Evolutionary conservation across 495 filamentous ascomycete species (phyloP).

Genomic region (Podospora tetraspora): DNA sequence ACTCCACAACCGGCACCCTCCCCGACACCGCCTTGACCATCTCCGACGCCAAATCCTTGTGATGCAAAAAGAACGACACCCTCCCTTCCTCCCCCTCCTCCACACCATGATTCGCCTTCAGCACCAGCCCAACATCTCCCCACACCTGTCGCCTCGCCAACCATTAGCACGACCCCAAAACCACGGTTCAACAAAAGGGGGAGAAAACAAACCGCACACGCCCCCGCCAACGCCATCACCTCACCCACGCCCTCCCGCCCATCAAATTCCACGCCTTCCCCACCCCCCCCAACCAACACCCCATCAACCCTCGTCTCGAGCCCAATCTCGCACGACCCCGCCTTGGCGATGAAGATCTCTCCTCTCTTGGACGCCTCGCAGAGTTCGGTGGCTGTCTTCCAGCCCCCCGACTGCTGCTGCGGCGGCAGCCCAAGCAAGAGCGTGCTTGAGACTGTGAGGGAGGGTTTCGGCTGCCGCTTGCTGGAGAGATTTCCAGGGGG

Average conservation of each 20-base stretch:
- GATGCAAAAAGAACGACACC: slow-evolving; percentile 25
- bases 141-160: slow-evolving; percentile 17
- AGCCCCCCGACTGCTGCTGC: no score
- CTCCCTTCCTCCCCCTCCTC: background rate
- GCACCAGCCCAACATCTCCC: slow-evolving; percentile 24
- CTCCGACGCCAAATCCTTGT: slow-evolving; percentile 26
- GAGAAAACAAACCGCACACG: background rate
- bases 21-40: slow-evolving; percentile 14
- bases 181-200: no score
- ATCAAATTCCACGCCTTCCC: background rate
- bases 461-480: background rate
- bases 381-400: slow-evolving; percentile 18
- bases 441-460: slow-evolving; percentile 19
- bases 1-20: slow-evolving; percentile 26
- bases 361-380: slow-evolving; percentile 13
- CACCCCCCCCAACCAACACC: background rate
- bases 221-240: background rate
- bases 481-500: background rate
- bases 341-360: slow-evolving; percentile 27
- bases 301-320: slow-evolving; percentile 20
- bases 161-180: background rate
- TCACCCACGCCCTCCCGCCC: slow-evolving; percentile 11
- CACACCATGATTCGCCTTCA: slow-evolving; percentile 16
- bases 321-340: slow-evolving; percentile 24
- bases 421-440: slow-evolving; percentile 12